Base-by-base conservation (phyloP, 805 yeast genomes). In the Yamadazyma insecticola region DNA sequence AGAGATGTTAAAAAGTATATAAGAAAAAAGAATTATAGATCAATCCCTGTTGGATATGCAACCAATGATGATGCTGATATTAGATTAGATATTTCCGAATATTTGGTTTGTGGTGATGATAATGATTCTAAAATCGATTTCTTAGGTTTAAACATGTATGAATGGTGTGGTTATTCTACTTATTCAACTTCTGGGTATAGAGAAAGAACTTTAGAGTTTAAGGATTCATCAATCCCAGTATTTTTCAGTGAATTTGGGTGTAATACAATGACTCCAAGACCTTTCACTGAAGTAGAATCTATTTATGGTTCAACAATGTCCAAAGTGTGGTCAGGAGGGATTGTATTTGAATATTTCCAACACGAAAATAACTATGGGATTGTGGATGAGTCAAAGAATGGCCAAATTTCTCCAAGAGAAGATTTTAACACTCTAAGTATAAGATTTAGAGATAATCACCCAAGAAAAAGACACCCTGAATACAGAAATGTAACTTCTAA, bases 171-270 rank as follows among this genome's bases (percentile, higher is more conserved):
- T 2, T 59, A 56, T 37, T 60, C 66, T 11, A 44, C 56, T 4
- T 61, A 48, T 29, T 44, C 53, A 12, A 53, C 64, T 5, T 57
- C 63, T 2, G 67, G 69, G 1, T 62, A 57, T 36, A 40, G 55
- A 32, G 63, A 60, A 10, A 43, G 63, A 36, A 60, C 67, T 11
- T 12, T 33, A 2, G 60, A 56, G 35, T 60, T 47, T 33, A 22
- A 32, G 13, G 43, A 50, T 21, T 51, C 41, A 36, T 55, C 63
- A 1, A 57, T 59, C 13, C 67, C 69, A 3, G 43, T 60, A 3
- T 57, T 61, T 35, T 61, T 61, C 44, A 57, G 64, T 36, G 69
- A 61, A 30, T 62, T 44, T 45, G 67, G 67, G 8, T 62, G 69
- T 47, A 60, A 60, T 38, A 35, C 41, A 2, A 49, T 51, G n/a